Conservation (phyloP, 495 filamentous ascomycete species). For the Podospora appendiculata region DNA sequence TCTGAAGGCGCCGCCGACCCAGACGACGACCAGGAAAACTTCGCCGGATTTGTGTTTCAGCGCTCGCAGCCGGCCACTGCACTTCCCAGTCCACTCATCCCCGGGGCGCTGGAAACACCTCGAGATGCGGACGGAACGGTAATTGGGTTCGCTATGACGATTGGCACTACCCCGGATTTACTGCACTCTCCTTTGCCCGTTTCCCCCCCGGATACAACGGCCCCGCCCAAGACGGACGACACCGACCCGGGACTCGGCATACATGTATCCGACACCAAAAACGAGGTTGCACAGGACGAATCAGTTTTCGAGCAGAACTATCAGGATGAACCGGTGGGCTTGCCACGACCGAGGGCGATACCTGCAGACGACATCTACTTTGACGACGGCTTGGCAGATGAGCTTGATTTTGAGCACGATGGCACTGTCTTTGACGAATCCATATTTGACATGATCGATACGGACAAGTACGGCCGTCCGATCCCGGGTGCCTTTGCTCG, state of each 20-base stretch:
- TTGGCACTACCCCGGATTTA: constrained; percentile 24
- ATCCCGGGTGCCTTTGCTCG: constrained; percentile 40
- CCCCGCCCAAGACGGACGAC: constrained; percentile 5
- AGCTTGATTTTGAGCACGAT: constrained; percentile 39
- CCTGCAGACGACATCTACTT: constrained; percentile 74
- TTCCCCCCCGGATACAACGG: background rate
- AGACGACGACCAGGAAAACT: constrained; percentile 45
- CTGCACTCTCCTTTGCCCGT: constrained; percentile 10
- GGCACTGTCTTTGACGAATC: constrained; percentile 65
- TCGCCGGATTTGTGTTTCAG: constrained; percentile 46
- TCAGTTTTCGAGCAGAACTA: background rate
- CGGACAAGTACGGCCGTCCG: constrained; percentile 46
- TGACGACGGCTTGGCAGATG: constrained; percentile 61
- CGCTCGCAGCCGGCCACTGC: constrained; percentile 42
- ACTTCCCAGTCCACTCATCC: constrained; percentile 36
- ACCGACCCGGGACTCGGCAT: constrained; percentile 25
- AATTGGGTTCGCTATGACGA: constrained; percentile 43
- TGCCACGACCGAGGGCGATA: background rate
- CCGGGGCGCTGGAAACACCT: constrained; percentile 43
- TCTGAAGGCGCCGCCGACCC: constrained; percentile 22
- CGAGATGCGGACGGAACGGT: constrained; percentile 41
- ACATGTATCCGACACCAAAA: constrained; percentile 18
- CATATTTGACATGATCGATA: constrained; percentile 64
- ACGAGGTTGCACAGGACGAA: background rate
- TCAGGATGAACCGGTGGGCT: constrained; percentile 15